Evolutionary conservation across 2,329 filamentous ascomycete genomes (phyloP).

Genomic region (Golovinomyces cichoracearum): DNA sequence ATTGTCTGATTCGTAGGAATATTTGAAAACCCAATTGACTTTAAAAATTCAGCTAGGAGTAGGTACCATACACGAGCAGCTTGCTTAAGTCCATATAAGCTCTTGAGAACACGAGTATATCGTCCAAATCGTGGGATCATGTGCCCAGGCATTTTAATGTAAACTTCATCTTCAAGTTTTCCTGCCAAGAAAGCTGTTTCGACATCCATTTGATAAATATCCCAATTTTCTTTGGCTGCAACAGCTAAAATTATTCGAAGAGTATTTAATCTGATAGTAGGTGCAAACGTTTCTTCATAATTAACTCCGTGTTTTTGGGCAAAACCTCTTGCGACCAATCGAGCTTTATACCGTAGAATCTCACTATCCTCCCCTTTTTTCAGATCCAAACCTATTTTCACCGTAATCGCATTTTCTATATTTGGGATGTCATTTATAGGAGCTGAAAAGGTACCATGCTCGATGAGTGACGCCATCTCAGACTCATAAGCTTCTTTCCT

Average conservation of each 20-base stretch:
- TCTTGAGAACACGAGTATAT: background rate
- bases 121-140: background rate
- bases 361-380: background rate
- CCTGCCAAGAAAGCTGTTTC: background rate
- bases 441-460: background rate
- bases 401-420: background rate
- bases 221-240: background rate
- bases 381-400: background rate
- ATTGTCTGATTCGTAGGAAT: background rate
- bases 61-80: background rate
- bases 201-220: background rate
- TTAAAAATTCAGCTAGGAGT: background rate
- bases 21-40: background rate
- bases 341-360: background rate
- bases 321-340: background rate
- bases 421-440: background rate
- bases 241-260: background rate
- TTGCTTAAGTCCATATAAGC: background rate
- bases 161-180: background rate
- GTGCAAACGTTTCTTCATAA: background rate
- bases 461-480: background rate
- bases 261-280: background rate
- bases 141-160: background rate
- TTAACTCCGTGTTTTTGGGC: background rate
- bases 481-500: slow-evolving; percentile 1